Conservation (phyloP, 2,329 filamentous ascomycete species). For the Fusarium floridanum region DNA sequence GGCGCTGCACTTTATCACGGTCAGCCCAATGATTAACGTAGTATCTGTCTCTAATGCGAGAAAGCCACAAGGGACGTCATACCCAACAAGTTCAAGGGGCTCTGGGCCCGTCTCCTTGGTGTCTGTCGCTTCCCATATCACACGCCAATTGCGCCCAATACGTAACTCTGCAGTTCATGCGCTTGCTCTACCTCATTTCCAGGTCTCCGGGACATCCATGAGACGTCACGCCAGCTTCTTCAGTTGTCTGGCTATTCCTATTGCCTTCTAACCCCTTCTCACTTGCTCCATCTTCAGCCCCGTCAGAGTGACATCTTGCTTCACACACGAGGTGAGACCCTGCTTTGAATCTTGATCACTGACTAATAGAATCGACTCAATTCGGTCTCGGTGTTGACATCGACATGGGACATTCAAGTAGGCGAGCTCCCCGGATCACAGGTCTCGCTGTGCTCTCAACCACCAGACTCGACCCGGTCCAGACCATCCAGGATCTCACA, state of each 20-base stretch:
- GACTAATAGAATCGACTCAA: constrained; percentile 1
- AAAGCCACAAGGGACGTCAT: constrained; percentile 34
- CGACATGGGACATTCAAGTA: background rate
- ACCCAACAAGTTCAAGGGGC: constrained; percentile 9
- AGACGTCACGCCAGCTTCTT: background rate
- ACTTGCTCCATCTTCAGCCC: constrained; percentile 18
- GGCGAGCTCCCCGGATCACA: background rate
- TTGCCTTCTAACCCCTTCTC: constrained; percentile 13
- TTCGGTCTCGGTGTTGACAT: background rate
- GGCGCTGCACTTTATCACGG: background rate
- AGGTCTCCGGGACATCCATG: background rate
- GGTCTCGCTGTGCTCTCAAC: background rate
- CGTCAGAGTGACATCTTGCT: constrained; percentile 12
- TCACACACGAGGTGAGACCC: constrained; percentile 3
- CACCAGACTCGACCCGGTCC: background rate
- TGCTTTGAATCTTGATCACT: background rate
- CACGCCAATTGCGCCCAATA: constrained; percentile 1
- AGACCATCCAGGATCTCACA: background rate
- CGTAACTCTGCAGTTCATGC: constrained; percentile 6
- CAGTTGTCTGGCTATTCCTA: background rate
- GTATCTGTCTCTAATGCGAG: constrained; percentile 28
- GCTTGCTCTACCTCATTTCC: constrained; percentile 2
- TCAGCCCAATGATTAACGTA: constrained; percentile 18
- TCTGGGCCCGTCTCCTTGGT: constrained; percentile 4
- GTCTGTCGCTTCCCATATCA: background rate